Evolutionary conservation across 2,329 filamentous ascomycete species (phyloP), one percentile per base, ranked within the genome.

Genomic region (Sporothrix phasma): DNA sequence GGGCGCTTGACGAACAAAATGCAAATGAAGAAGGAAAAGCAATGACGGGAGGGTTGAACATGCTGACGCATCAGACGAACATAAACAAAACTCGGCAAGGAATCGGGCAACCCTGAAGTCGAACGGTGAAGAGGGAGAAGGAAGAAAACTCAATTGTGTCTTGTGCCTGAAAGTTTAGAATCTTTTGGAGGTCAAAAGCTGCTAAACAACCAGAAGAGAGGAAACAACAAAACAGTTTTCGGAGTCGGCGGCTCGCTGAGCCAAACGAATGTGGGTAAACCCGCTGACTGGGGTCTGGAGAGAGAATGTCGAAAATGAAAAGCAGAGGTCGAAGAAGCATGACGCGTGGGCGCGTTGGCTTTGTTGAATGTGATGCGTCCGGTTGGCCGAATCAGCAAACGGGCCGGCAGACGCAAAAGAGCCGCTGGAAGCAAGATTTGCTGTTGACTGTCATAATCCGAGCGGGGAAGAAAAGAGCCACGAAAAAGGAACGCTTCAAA

Each of bases 11-110:
- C 59, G 47, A n/a, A 29, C 17, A 37, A 64, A 37, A 34, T 15
- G 46, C 19, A 51, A 56, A 60, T 41, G 19, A 49, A 60, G 43
- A 60, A 46, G 39, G 22, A 19, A 49, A 46, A 53, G 17, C 19
- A 15, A 64, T 56, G 43, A 53, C 34, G 29, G 17, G 22, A 19
- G 17, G 15, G 51, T 45, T 45, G 61, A 58, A 61, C 46, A 63
- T 61, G 64, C 63, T 22, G 64, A 54, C 64, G 43, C 54, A 62
- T 49, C 47, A 37, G 24, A 64, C 56, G 31, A 29, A 60, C 63
- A 54, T n/a, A 66, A 59, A 41, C 62, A 41, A 17, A 60, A 69
- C 69, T 51, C 61, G 61, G 60, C 13, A 65, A 53, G 53, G n/a
- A 17, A 13, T 13, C 34, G 60, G 60, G 31, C 15, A 13, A 31